Evolutionary conservation across 768 basidiomycete genomes (phyloP).

Genomic region (Pleurotus ostreatus): DNA sequence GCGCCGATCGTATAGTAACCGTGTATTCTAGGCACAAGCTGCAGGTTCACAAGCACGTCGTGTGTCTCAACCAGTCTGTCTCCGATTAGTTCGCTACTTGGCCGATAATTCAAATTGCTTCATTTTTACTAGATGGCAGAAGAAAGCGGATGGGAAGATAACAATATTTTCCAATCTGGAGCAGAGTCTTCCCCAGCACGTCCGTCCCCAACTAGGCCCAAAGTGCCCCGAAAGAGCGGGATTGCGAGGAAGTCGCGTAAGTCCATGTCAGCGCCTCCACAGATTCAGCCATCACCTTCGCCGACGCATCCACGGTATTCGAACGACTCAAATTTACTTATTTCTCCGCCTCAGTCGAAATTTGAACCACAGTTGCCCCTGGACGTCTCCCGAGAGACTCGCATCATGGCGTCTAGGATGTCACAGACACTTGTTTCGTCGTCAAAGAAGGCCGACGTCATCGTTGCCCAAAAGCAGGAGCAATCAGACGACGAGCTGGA

Average conservation of each 20-base stretch:
- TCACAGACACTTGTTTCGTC: slow-evolving; percentile 9
- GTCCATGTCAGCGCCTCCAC: slow-evolving; percentile 70
- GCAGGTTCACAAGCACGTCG: slow-evolving; percentile 52
- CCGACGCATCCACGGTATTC: slow-evolving; percentile 25
- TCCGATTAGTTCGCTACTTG: slow-evolving; percentile 1
- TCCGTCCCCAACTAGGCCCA: slow-evolving; percentile 49
- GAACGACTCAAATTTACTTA: slow-evolving; percentile 18
- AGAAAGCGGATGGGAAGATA: slow-evolving; percentile 88
- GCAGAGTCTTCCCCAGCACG: slow-evolving; percentile 76
- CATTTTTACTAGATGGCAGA: slow-evolving; percentile 30
- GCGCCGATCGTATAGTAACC: slow-evolving; percentile 5
- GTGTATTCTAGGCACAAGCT: slow-evolving; percentile 35
- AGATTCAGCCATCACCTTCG: slow-evolving; percentile 41
- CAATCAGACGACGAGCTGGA: slow-evolving; percentile 21
- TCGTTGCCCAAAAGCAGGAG: slow-evolving; percentile 10
- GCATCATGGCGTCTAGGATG: slow-evolving; percentile 17
- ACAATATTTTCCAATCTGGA: slow-evolving; percentile 88
- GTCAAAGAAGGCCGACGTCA: background rate
- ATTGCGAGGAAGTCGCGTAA: slow-evolving; percentile 53
- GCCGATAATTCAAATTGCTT: slow-evolving; percentile 4
- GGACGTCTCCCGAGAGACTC: slow-evolving; percentile 23
- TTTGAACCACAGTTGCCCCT: slow-evolving; percentile 53
- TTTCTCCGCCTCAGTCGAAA: slow-evolving; percentile 48
- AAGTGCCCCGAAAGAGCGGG: slow-evolving; percentile 36
- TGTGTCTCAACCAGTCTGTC: slow-evolving; percentile 41